These are phyloP conservation scores for Erodium chrysanthum DNA, from an alignment of 441 rosid species.

Conservation along the genomic window DNA sequence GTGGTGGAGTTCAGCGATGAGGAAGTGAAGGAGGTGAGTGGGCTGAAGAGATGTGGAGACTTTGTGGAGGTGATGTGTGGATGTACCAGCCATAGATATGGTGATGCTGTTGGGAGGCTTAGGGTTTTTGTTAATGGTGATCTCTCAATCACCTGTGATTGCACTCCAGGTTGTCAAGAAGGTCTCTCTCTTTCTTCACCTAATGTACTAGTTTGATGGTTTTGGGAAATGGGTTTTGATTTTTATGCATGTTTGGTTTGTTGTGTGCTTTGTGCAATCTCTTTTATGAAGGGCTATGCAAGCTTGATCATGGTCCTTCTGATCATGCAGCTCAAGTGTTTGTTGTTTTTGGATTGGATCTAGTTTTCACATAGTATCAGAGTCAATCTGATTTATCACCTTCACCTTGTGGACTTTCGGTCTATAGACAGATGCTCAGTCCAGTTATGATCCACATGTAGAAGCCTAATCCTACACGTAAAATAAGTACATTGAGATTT, in stretches of 20 bases:
- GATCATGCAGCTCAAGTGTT: constrained; percentile 33
- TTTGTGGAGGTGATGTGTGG: constrained; percentile 92
- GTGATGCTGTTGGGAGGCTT: constrained; percentile 98
- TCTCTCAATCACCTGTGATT: constrained; percentile 88
- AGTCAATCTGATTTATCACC: too few species aligned
- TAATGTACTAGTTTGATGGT: not conserved
- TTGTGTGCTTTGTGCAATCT: constrained; percentile 29
- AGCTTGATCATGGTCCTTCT: not conserved
- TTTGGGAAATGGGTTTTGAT: constrained; percentile 35
- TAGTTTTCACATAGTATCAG: too few species aligned
- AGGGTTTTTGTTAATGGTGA: constrained; percentile 94
- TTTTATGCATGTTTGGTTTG: constrained; percentile 45
- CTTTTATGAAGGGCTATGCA: constrained; percentile 15
- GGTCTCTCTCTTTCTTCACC: constrained; percentile 37
- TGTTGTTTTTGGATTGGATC: constrained; percentile 7
- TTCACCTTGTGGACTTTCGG: too few species aligned
- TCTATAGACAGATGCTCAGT: too few species aligned
- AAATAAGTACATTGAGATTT: too few species aligned
- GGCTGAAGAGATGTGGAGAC: constrained; percentile 53
- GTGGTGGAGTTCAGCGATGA: constrained; percentile 64
- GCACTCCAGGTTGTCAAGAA: constrained; percentile 99
- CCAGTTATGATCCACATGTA: too few species aligned
- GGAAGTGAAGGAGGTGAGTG: constrained; percentile 78
- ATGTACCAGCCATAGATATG: constrained; percentile 93
- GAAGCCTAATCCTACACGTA: too few species aligned